A percentile compares a stretch with the other conserved stretches of the same genome.
phyloP scores from a whole-genome alignment of 2,329 filamentous ascomycete genomes.

The Cytospora schulzeri region DNA sequence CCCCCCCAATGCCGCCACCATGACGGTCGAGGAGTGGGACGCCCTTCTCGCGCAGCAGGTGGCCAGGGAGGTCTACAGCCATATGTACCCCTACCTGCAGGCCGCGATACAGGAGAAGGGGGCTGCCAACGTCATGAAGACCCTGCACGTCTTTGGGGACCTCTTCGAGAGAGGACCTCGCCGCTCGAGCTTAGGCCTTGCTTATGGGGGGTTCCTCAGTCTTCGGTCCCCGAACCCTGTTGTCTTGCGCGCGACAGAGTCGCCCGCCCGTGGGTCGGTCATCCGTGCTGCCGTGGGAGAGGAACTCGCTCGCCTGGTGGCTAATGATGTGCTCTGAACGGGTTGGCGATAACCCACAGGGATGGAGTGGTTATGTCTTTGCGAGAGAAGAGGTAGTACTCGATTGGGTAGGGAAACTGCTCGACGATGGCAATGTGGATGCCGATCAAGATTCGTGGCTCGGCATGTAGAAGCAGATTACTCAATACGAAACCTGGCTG shows the following conservation, averaged over 20 bases:
- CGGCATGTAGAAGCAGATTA: background rate
- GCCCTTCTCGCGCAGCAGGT: background rate
- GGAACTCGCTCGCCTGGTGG: background rate
- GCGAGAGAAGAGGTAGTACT: background rate
- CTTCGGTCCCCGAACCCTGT: background rate
- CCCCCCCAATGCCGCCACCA: accelerated
- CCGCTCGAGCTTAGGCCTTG: no score
- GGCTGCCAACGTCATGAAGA: background rate
- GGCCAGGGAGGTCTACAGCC: background rate
- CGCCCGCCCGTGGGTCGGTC: background rate
- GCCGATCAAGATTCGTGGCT: background rate
- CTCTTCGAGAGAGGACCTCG: background rate
- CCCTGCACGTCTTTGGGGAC: background rate
- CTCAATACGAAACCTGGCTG: background rate
- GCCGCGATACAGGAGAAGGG: background rate
- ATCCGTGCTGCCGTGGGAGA: background rate
- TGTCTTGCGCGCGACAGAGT: no score
- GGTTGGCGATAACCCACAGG: background rate
- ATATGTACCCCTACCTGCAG: background rate
- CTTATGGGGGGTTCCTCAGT: no score
- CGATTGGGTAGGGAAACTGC: background rate
- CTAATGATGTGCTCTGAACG: background rate
- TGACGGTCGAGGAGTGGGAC: background rate
- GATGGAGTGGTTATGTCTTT: background rate
- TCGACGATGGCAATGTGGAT: background rate